Evolutionary conservation across 768 basidiomycete genomes (phyloP), one percentile per base, ranked within the genome.

Genomic region (Trametes coccinea): DNA sequence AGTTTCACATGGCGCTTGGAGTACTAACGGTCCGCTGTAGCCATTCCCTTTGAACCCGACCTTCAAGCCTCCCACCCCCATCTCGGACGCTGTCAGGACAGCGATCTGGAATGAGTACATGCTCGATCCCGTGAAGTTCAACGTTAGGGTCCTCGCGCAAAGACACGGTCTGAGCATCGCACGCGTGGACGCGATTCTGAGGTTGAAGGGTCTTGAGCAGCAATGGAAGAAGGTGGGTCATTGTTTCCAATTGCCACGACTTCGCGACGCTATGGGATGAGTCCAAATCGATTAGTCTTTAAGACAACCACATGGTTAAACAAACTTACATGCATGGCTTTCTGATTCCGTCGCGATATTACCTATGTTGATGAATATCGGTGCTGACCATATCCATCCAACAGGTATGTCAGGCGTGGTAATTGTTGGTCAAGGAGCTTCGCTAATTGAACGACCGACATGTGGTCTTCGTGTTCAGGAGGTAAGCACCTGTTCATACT

Each of bases 201-300:
- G 92, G 33, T 75, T 96, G 65, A 94, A 95, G 73, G 87, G 87
- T 40, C 76, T 92, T 65, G 93, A 95, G 70, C 74, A 77, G 53
- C 75, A 80, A 54, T 90, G 86, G 89, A 75, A 77, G 70, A 84
- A 90, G 89, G 91, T 89, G 6, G 11, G 34, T 37, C 11, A 11
- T 69, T 69, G 84, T 54, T 49, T 33, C 46, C 9, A 11, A 58
- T 13, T 11, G 9, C 16, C 30, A 16, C 7, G 1, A n/a, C 27
- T 37, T 16, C 40, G 57, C 59, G 69, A 71, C 76, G 76, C 45
- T 66, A 46, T 56, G 82, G 86, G 88, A 85, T 82, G 81, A 83
- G 77, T 75, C 74, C 75, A 82, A 75, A 82, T 81, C 88, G 93
- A 95, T 95, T 95, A 95, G 92, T 95, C 92, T 93, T 93, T 74